Percentiles rank a stretch among this genome's conserved stretches.
These are phyloP conservation scores for Olyra latifolia DNA, from an alignment of 176 grass and related monocot species.

Conservation along the genomic window DNA sequence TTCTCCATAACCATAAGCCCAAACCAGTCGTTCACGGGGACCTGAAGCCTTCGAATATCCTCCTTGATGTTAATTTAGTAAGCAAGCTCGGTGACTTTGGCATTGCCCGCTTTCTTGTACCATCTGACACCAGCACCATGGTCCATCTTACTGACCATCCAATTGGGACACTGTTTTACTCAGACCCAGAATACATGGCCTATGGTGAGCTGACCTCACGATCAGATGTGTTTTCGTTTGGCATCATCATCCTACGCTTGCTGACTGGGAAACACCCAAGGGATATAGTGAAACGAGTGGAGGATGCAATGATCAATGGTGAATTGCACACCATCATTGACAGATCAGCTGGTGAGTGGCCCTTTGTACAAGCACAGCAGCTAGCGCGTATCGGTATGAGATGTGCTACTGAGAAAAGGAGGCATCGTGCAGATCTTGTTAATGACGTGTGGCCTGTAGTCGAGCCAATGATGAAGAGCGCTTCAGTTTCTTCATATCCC, in stretches of 20 bases:
- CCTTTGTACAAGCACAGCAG: conserved; percentile 46
- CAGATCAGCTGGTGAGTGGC: conserved; percentile 58
- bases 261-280: conserved; percentile 40
- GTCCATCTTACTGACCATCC: conserved; percentile 43
- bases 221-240: conserved; percentile 56
- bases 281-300: conserved; percentile 37
- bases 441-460: conserved; percentile 44
- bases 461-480: conserved; percentile 33
- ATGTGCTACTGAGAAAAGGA: conserved; percentile 32
- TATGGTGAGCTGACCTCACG: conserved; percentile 41
- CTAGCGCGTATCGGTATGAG: conserved; percentile 46
- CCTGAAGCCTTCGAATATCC: conserved; percentile 61
- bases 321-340: conserved; percentile 44
- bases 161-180: conserved; percentile 48
- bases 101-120: conserved; percentile 38
- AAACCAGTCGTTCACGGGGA: conserved; percentile 59
- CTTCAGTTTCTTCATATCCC: neutral
- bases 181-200: conserved; percentile 52
- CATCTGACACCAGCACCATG: conserved; percentile 39
- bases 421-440: conserved; percentile 38
- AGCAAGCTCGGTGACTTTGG: conserved; percentile 65
- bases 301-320: conserved; percentile 33
- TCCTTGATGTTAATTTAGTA: conserved; percentile 58
- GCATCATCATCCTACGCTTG: conserved; percentile 57
- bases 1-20: conserved; percentile 55